Evolutionary conservation across 495 filamentous ascomycete genomes (phyloP), one percentile per base, ranked within the genome.

Genomic region (Penicillium dipodomyicola): DNA sequence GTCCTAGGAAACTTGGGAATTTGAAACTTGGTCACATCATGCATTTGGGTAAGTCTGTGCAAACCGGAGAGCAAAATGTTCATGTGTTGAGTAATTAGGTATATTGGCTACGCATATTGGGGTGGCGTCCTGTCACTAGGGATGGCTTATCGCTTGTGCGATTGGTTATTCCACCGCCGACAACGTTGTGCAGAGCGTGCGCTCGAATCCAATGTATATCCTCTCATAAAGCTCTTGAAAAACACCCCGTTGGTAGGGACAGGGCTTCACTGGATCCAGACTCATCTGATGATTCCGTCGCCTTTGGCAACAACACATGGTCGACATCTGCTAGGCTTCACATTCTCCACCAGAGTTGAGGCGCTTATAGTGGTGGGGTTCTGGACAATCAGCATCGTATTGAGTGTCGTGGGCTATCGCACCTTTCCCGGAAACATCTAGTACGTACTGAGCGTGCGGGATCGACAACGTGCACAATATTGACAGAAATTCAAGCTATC

Each of bases 311-410:
- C 61, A 27, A 32, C 29, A 32, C 51, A 56, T 25, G 60, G 65
- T n/a, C 61, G 70, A 33, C 19, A 58, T 2, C 29, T 76, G 3
- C 48, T 77, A 27, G 70, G 68, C 27, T 77, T 65, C 58, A 73
- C 68, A 2, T 71, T 78, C 54, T 71, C 77, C 1, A 74, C 70
- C 0, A 72, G 76, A 47, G 65, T 71, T 0, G 75, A 80, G 32
- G 65, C 67, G 1, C 49, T 82, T 3, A 60, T 73, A 4, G 65
- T 79, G 2, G 8, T 58, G 1, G 55, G 71, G 2, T 80, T 75
- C 51, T 80, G 77, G 72, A 15, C 70, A 0, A 25, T 80, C 7
- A 80, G 69, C 49, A 67, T 68, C 9, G 20, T 72, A 1, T 50
- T 79, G 0, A 79, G 68, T 33, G 52, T 63, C 8, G 57, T 74